Conservation (phyloP, 1,139 yeast species). For the Suhomyces choctaworum region DNA sequence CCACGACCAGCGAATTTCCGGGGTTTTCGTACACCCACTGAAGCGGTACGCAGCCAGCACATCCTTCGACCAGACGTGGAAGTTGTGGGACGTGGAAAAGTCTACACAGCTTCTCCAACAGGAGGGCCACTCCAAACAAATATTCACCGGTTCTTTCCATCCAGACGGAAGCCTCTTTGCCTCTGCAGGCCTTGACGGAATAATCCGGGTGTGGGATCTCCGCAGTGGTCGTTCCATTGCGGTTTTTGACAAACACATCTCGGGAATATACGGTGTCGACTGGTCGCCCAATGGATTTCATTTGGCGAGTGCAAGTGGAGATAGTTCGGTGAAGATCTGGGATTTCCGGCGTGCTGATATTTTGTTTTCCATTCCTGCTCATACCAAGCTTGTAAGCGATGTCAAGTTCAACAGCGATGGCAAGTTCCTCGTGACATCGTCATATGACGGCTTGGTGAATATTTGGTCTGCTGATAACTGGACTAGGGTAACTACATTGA, state of each 20-base stretch:
- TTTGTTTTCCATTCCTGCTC: conserved; percentile 67
- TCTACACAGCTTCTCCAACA: conserved; percentile 46
- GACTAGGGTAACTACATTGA: conserved; percentile 54
- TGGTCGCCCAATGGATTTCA: conserved; percentile 80
- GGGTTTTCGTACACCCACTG: conserved; percentile 67
- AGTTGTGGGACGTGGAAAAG: conserved; percentile 72
- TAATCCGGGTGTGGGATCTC: conserved; percentile 81
- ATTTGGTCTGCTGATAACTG: conserved; percentile 77
- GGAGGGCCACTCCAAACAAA: conserved; percentile 84
- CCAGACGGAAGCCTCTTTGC: conserved; percentile 76
- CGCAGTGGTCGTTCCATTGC: conserved; percentile 71
- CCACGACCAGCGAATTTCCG: conserved; percentile 61
- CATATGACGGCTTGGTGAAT: conserved; percentile 69
- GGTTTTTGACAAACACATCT: conserved; percentile 64
- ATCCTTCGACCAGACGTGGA: conserved; percentile 87
- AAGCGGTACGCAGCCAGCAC: conserved; percentile 62
- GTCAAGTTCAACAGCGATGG: conserved; percentile 53
- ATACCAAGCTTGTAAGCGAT: conserved; percentile 70
- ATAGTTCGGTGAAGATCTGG: conserved; percentile 81
- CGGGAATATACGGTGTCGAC: conserved; percentile 68
- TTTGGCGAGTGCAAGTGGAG: conserved; percentile 83
- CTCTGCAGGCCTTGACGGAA: conserved; percentile 79
- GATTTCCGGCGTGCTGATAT: conserved; percentile 61
- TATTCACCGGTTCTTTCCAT: conserved; percentile 65
- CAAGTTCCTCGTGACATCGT: conserved; percentile 55